phyloP scores from a whole-genome alignment of 768 basidiomycete species.

The Leucocoprinus sp. region DNA sequence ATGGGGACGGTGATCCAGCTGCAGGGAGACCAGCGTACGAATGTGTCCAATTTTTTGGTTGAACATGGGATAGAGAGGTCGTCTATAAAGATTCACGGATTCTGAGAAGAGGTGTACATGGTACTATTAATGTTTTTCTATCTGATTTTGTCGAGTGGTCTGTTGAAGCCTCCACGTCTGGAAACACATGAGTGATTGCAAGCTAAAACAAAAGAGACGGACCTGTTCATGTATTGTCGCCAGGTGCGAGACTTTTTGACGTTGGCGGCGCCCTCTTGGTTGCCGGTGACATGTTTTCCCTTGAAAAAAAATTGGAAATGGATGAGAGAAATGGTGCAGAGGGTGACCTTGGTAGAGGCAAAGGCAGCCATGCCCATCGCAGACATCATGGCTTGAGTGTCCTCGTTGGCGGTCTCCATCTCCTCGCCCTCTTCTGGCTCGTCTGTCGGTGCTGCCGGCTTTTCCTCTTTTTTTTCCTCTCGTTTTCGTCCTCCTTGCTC shows the following conservation, averaged over 20 bases:
- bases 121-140: constrained; percentile 24
- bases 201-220: no score
- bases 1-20: constrained; percentile 97
- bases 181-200: neutral
- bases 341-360: constrained; percentile 75
- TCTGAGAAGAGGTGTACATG: constrained; percentile 49
- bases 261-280: constrained; percentile 62
- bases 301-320: constrained; percentile 19
- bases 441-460: constrained; percentile 24
- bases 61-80: constrained; percentile 72
- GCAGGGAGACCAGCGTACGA: constrained; percentile 93
- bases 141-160: constrained; percentile 94
- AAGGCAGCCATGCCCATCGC: constrained; percentile 89
- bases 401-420: constrained; percentile 50
- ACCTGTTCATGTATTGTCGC: constrained; percentile 99
- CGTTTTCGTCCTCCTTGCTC: constrained; percentile 26
- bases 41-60: constrained; percentile 82
- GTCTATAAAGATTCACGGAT: constrained; percentile 84
- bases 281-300: constrained; percentile 77
- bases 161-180: constrained; percentile 76
- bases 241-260: constrained; percentile 84
- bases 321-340: constrained; percentile 9
- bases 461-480: constrained; percentile 31
- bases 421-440: constrained; percentile 37
- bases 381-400: constrained; percentile 78